Conservation (phyloP, 1,284 basidiomycete species). For the Ceratobasidium sp. region DNA sequence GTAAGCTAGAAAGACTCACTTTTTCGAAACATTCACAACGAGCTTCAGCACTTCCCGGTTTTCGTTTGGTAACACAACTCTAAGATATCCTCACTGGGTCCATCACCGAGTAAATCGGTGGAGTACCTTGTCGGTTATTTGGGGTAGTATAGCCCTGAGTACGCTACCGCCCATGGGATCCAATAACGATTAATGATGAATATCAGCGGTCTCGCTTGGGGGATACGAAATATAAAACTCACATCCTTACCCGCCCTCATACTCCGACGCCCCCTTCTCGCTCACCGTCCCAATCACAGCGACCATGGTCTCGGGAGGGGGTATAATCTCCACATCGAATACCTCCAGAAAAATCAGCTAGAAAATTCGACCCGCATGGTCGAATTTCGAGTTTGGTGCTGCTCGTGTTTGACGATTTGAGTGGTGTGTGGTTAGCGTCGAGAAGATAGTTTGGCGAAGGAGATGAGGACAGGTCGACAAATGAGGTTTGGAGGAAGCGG, state of each 20-base stretch:
- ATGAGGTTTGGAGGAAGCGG: conserved; percentile 64
- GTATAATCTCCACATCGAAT: conserved; percentile 94
- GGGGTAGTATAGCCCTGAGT: conserved; percentile 55
- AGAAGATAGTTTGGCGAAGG: conserved; percentile 93
- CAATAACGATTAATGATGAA: conserved; percentile 60
- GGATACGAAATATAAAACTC: conserved; percentile 50
- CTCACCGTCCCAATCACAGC: conserved; percentile 94
- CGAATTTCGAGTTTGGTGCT: conserved; percentile 95
- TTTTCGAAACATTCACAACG: conserved; percentile 98
- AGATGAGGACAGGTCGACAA: conserved; percentile 92
- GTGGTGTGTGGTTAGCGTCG: conserved; percentile 78
- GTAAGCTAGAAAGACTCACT: conserved; percentile 72
- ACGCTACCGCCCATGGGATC: conserved; percentile 74
- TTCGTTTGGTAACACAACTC: conserved; percentile 99
- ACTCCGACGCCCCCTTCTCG: conserved; percentile 94
- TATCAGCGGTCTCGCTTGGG: too few relatives aligned
- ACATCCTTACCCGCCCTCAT: conserved; percentile 84
- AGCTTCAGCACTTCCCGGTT: conserved; percentile 98
- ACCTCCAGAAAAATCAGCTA: conserved; percentile 76
- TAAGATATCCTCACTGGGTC: conserved; percentile 90
- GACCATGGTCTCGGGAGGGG: conserved; percentile 94
- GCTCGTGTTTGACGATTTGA: conserved; percentile 82
- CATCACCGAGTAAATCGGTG: conserved; percentile 90
- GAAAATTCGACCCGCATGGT: conserved; percentile 97
- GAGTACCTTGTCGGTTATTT: conserved; percentile 90